phyloP scores from a whole-genome alignment of 305 asterid genomes.

The Monarda citriodora region DNA sequence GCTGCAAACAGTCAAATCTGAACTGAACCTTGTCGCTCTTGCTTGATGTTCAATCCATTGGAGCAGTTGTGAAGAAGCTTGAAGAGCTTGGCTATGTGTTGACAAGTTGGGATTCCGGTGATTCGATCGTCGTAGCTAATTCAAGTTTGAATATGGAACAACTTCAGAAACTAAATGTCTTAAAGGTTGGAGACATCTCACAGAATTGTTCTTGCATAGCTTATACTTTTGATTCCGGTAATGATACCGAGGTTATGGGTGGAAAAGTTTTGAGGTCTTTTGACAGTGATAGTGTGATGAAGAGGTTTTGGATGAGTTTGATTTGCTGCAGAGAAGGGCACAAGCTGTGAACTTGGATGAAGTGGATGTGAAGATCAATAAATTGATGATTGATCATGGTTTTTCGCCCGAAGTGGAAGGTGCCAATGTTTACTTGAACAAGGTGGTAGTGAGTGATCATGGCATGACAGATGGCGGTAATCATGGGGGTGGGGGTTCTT shows the following conservation, averaged over 20 bases:
- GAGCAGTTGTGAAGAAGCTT: no score
- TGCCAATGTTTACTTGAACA: no score
- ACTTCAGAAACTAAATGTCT: no score
- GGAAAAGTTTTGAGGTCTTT: conserved; percentile 40
- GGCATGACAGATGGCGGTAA: conserved; percentile 96
- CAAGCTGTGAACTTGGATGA: conserved; percentile 95
- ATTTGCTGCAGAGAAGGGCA: conserved; percentile 95
- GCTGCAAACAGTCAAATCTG: no score
- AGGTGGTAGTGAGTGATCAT: conserved; percentile 94
- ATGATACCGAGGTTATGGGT: conserved; percentile 24
- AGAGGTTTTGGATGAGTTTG: conserved; percentile 99
- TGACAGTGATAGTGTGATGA: conserved; percentile 64
- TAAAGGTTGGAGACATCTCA: no score
- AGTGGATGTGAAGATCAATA: conserved; percentile 88
- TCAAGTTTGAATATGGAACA: no score
- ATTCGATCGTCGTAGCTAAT: no score
- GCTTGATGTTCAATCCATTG: no score
- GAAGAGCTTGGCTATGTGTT: no score
- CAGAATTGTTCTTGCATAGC: no score
- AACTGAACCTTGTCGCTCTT: no score
- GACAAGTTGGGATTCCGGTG: no score
- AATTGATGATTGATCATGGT: conserved; percentile 95
- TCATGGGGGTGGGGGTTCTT: conserved; percentile 96
- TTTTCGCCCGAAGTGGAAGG: conserved; percentile 90
- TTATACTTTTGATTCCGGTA: conserved; percentile 7